A percentile compares a stretch with the other conserved stretches of the same genome.
phyloP scores from a whole-genome alignment of 2,329 filamentous ascomycete genomes.

The Fusarium pseudoanthophilum region DNA sequence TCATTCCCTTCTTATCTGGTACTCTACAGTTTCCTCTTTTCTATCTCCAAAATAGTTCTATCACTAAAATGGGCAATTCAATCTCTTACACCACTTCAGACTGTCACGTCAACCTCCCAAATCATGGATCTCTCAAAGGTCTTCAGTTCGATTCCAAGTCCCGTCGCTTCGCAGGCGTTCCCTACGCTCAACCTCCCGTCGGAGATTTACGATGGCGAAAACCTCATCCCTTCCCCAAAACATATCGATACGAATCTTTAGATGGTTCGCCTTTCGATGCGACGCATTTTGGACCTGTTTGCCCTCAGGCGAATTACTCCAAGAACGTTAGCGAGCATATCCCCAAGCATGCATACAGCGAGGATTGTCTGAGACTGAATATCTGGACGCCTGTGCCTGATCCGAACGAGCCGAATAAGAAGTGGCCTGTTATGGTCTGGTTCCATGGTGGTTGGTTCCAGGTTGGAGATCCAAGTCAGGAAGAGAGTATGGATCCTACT shows the following conservation, averaged over 20 bases:
- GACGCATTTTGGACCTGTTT: not conserved
- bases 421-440: slow-evolving; percentile 50
- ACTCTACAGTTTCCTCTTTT: not conserved
- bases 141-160: slow-evolving; percentile 50
- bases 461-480: slow-evolving; percentile 56
- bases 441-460: slow-evolving; percentile 61
- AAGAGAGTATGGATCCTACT: slow-evolving; percentile 55
- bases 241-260: not conserved
- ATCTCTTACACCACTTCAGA: slow-evolving; percentile 16
- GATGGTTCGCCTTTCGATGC: not conserved
- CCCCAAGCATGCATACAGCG: slow-evolving; percentile 8
- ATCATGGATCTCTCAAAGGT: slow-evolving; percentile 41
- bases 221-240: not conserved
- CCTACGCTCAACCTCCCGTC: slow-evolving; percentile 54
- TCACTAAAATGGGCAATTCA: not conserved
- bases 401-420: not conserved
- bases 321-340: slow-evolving; percentile 22
- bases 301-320: slow-evolving; percentile 12
- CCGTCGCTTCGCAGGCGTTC: slow-evolving; percentile 50
- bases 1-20: not conserved
- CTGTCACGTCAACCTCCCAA: not conserved
- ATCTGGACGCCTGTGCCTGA: slow-evolving; percentile 11
- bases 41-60: not conserved
- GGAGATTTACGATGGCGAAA: slow-evolving; percentile 1
- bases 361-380: not conserved